These are phyloP conservation scores for Leccinellum albellum DNA, from an alignment of 768 basidiomycete genomes.

Conservation along the genomic window DNA sequence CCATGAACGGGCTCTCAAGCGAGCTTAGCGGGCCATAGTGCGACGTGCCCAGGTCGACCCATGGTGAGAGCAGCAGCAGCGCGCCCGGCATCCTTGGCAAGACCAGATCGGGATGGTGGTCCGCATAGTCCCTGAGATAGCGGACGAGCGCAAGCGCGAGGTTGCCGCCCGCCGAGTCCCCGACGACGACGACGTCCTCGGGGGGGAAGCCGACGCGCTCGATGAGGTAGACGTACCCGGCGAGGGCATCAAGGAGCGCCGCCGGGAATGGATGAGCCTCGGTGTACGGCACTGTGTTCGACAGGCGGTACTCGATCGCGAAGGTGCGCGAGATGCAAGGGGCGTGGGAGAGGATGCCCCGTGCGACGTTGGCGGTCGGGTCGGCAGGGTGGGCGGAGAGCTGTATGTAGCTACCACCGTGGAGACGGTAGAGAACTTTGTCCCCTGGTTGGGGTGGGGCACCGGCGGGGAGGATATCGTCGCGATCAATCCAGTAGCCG, in stretches of 20 bases:
- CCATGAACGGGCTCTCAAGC: conserved; percentile 23
- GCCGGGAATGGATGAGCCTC: conserved; percentile 46
- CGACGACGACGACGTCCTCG: conserved; percentile 41
- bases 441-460: conserved; percentile 25
- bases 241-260: conserved; percentile 48
- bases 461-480: conserved; percentile 13
- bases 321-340: conserved; percentile 27
- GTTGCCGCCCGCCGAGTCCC: conserved; percentile 56
- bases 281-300: conserved; percentile 26
- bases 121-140: conserved; percentile 30
- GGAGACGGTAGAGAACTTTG: conserved; percentile 33
- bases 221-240: conserved; percentile 50
- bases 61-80: conserved; percentile 36
- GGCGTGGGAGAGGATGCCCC: conserved; percentile 14
- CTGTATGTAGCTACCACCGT: conserved; percentile 29
- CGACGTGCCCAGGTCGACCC: conserved; percentile 19
- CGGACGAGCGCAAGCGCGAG: conserved; percentile 39
- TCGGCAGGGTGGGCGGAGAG: conserved; percentile 28
- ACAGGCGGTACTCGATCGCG: conserved; percentile 48
- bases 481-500: conserved; percentile 36
- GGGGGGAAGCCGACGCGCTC: conserved; percentile 39
- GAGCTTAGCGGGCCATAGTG: conserved; percentile 36
- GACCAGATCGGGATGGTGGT: conserved; percentile 11
- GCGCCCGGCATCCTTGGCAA: conserved; percentile 25
- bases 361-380: conserved; percentile 21